These are phyloP conservation scores for Carex cristatella DNA, from an alignment of 176 grass and related monocot species.

Conservation along the genomic window DNA sequence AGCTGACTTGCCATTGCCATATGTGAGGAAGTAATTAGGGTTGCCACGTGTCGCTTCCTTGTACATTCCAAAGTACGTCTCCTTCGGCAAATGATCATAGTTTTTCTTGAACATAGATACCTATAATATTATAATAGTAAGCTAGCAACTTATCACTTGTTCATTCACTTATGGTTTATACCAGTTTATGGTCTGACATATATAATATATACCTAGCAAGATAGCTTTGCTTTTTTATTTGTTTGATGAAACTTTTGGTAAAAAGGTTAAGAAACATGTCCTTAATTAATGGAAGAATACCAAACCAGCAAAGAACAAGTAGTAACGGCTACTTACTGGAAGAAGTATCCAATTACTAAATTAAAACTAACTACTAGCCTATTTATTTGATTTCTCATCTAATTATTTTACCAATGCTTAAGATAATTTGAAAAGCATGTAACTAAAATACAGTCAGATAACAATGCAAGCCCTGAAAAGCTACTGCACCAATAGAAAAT, in stretches of 20 bases:
- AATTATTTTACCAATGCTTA: not conserved
- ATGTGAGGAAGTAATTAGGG: constrained; percentile 96
- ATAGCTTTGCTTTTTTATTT: not conserved
- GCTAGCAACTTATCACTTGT: not conserved
- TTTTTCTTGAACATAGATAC: constrained; percentile 99
- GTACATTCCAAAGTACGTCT: constrained; percentile 88
- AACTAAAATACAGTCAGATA: not conserved
- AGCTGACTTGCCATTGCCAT: constrained; percentile 97
- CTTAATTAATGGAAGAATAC: not conserved
- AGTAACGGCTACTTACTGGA: not conserved
- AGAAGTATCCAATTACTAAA: not conserved
- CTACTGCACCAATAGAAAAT: not conserved
- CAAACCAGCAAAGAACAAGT: not conserved
- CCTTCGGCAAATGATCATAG: constrained; percentile 96
- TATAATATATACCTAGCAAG: not conserved
- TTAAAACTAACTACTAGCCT: not conserved
- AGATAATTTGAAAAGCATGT: not conserved
- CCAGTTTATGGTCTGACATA: not conserved
- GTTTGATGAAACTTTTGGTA: not conserved
- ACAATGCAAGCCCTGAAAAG: not conserved
- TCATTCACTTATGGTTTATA: not conserved
- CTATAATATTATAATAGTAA: constrained; percentile 42
- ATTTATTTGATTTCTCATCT: constrained; percentile 5
- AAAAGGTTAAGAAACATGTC: not conserved
- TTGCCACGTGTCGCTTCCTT: constrained; percentile 91